Evolutionary conservation across 192 early-diverging fungal species (phyloP), one percentile per base, ranked within the genome.

Genomic region (Coemansia nantahalensis): DNA sequence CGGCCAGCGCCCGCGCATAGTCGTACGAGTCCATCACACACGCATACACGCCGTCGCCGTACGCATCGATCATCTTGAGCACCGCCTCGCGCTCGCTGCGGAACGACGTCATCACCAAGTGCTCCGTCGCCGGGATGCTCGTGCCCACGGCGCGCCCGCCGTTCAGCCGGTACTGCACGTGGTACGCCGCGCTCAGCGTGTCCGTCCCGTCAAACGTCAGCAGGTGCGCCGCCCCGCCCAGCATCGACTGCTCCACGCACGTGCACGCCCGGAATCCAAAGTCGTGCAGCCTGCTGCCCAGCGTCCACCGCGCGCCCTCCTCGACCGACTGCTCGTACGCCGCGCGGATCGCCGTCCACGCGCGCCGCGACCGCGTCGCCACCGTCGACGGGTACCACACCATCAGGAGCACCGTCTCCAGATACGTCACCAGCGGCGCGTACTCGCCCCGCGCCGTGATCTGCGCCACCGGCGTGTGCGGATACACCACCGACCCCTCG

Each of bases 21-120:
- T 94, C 90, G 62, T 89, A 94, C 18, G 90, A 87, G 39, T 94
- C 92, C 92, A 94, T 89, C 14, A 94, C 92, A 48, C 90, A 92
- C 1, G 92, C 86, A 56, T 72, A 86, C n/a, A 82, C 79, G 7
- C 89, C 88, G 10, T 53, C 54, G 14, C 92, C 92, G 70, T 82
- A 92, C 28, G 62, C 52, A 15, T 79, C 65, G 30, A 94, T 83
- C 50, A 84, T 63, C n/a, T 56, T 51, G 43, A 68, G 51, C 51
- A 94, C 82, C 2, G 92, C 92, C 19, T 83, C 82, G 36, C 64
- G 78, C 62, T 94, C 92, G 26, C 80, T 83, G 18, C 42, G 46
- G 62, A 80, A 82, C 8, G 90, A 68, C 0, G 82, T 91, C 92
- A 94, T 94, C 37, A 94, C 82, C 17, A 90, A 94, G 58, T 94